Percentiles rank a stretch among this genome's conserved stretches.
Conservation (phyloP, 352 stramenopile species). For the Pilasporangium apinafurcum region DNA sequence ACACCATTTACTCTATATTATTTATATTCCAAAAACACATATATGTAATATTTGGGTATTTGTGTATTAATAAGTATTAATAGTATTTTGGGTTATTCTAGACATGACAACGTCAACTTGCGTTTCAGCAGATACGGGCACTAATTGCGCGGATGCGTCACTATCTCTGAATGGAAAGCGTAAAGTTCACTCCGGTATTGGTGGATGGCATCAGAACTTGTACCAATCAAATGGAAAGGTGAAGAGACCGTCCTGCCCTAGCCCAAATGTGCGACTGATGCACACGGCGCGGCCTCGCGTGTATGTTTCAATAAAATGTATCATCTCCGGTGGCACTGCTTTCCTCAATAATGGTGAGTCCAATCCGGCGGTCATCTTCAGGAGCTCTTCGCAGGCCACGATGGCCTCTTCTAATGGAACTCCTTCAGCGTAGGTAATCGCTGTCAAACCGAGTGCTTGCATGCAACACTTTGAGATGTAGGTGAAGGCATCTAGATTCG, state of each 20-base stretch:
- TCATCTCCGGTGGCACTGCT: constrained; percentile 8
- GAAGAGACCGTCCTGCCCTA: constrained; percentile 37
- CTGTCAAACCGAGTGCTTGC: constrained; percentile 19
- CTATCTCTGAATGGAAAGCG: too few relatives aligned
- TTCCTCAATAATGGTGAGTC: constrained; percentile 3
- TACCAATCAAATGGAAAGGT: constrained; percentile 33
- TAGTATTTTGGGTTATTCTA: too few relatives aligned
- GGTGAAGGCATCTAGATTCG: constrained; percentile 27
- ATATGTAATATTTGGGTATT: too few relatives aligned
- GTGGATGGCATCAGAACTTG: constrained; percentile 20
- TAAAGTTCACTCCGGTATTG: too few relatives aligned
- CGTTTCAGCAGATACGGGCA: too few relatives aligned
- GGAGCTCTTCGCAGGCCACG: constrained; percentile 19
- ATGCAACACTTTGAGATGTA: constrained; percentile 23
- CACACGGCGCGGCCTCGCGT: constrained; percentile 19
- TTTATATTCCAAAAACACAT: too few relatives aligned
- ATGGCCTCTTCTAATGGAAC: constrained; percentile 24
- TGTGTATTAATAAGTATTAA: too few relatives aligned
- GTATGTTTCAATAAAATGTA: constrained; percentile 13
- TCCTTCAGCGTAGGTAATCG: constrained; percentile 23
- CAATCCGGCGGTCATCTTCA: constrained; percentile 22
- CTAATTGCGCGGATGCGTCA: too few relatives aligned
- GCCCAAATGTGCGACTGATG: constrained; percentile 25
- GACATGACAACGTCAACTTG: too few relatives aligned
- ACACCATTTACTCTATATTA: too few relatives aligned